Percentiles rank a stretch among this genome's conserved stretches.
Conservation (phyloP, 805 yeast genomes). For the Nakazawaea holstii region DNA sequence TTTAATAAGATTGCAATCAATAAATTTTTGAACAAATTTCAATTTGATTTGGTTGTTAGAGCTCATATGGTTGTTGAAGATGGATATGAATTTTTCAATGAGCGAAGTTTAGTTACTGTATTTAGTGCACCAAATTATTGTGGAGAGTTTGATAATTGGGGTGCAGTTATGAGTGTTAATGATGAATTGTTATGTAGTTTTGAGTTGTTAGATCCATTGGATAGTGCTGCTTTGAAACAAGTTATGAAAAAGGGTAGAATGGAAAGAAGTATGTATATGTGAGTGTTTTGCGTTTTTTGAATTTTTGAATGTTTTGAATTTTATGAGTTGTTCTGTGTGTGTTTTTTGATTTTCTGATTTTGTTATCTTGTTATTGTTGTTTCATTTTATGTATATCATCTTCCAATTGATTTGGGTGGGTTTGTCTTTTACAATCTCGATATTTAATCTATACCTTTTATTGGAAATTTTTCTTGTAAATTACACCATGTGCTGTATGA, state of each 20-base stretch:
- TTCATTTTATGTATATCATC: too few relatives aligned
- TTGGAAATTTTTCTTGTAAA: too few relatives aligned
- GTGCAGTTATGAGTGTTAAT: slow-evolving; percentile 95
- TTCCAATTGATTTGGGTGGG: too few relatives aligned
- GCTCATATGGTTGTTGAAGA: slow-evolving; percentile 89
- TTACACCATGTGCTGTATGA: too few relatives aligned
- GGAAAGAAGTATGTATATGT: slow-evolving; percentile 49
- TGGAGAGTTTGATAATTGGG: slow-evolving; percentile 91
- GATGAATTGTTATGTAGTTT: slow-evolving; percentile 91
- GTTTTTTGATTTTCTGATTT: too few relatives aligned
- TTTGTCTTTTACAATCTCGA: too few relatives aligned
- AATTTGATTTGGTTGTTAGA: slow-evolving; percentile 75
- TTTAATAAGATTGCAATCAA: slow-evolving; percentile 76
- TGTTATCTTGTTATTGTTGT: too few relatives aligned
- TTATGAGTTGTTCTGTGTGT: neutral
- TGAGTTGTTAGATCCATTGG: slow-evolving; percentile 90
- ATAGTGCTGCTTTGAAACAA: slow-evolving; percentile 86
- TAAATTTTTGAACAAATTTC: slow-evolving; percentile 67
- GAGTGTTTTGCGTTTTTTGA: neutral
- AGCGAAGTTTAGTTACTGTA: slow-evolving; percentile 65
- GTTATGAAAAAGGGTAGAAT: slow-evolving; percentile 92
- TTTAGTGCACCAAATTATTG: slow-evolving; percentile 75
- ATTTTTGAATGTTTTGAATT: neutral
- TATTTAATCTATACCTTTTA: too few relatives aligned
- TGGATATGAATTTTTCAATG: slow-evolving; percentile 74